Base-by-base conservation (phyloP, 257 asterid species). In the Solanum chilense region DNA sequence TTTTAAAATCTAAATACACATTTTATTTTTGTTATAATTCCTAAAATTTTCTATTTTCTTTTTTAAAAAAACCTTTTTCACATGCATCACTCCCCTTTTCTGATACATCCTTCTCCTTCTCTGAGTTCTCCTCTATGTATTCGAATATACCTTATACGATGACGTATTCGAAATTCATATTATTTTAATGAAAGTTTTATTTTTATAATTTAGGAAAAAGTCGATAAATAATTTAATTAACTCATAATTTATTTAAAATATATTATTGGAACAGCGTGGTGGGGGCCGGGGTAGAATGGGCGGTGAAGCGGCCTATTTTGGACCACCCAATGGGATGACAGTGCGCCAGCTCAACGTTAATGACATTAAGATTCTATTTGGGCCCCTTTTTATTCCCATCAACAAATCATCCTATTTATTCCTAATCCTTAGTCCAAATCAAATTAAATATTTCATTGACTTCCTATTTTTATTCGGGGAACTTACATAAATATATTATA, bases 361-460 rank as follows among this genome's bases (percentile, higher is more conserved):
- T 81, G 45, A 49, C 85, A 18, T 18, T 31, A 9, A 47, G 42
- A 80, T 49, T 49, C 69, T 31, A 49, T 29, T 29, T 5, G 29
- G 44, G 20, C 45, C 69, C 45, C 11, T 0, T 15, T 27, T 29
- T 49, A 9, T 1, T 29, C 45, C 42, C 29, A 49, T 81, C 69
- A 81, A 49, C 66, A 81, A 47, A 4, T 77, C 84, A 78, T 16
- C 66, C 6, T 69, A 27, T 29, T 49, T 18, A 29, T 81, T 80
- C 20, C 39, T 29, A 29, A 81, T 73, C 29, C 47, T 73, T 37
- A 9, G 44, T 80, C 85, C 42, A 49, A 9, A 49, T 27, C 85
- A 81, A 45, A 81, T 49, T 29, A 5, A 81, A 81, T 74, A 29
- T 81, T 81, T 49, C 85, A 16, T 47, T 80, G 85, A 80, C 83